Evolutionary conservation across 768 basidiomycete genomes (phyloP), one percentile per base, ranked within the genome.

Genomic region (Exidia glandulosa): DNA sequence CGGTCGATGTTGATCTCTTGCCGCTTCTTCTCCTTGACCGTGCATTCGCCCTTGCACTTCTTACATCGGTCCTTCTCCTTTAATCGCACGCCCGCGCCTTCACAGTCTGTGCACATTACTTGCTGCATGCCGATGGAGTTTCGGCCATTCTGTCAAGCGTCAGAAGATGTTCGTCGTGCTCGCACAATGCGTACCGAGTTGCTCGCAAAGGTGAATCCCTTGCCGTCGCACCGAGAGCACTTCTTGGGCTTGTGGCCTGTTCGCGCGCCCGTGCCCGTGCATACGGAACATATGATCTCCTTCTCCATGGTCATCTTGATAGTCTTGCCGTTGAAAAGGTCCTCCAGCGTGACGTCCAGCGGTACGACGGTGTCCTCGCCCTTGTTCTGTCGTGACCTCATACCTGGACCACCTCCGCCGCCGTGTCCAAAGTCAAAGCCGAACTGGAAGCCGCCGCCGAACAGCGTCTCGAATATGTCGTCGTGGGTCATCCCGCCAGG

Each of bases 41-140:
- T 87, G 70, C 86, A 87, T 57, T 81, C 80, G 3, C 94, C 95
- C 67, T 94, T 93, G 74, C 95, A 98, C 69, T 91, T 95, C 73
- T 94, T 97, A 74, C 94, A 97, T 90, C 85, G 76, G 66, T 94
- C 92, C 67, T 93, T 93, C 65, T 92, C 90, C 61, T 84, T 83
- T 45, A 93, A 70, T 66, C 82, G 87, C 67, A 81, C 80, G 4
- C 89, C 88, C 59, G 71, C 71, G 1, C 88, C 89, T 45, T 78
- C 72, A 67, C 90, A 93, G 45, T 86, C 83, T n/a, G 77, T 70
- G 65, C 90, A 93, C 61, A 77, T 73, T 25, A 54, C 30, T 27
- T 54, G 50, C 50, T 54, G 50, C 30, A 63, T 64, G 33, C 56
- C 79, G 84, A 37, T 45, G n/a, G 12, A 9, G 23, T 12, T 12